Base-by-base conservation (phyloP, 1,284 basidiomycete species). In the Rhodotorula sp. region DNA sequence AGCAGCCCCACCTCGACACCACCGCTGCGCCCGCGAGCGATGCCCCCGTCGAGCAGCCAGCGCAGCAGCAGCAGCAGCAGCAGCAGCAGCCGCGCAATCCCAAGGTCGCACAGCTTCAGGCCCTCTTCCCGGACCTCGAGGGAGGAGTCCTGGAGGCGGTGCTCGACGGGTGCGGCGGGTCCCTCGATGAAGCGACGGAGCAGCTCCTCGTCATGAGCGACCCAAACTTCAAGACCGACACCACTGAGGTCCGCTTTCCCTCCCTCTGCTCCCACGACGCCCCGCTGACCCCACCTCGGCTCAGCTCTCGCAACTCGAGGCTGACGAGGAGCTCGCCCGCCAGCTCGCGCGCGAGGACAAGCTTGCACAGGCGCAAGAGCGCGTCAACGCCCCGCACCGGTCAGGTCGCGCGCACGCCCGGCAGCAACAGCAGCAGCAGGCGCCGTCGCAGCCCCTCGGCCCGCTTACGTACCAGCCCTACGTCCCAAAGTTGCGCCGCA, bases 311-410 rank as follows among this genome's bases (percentile, higher is more conserved):
- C 73, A 70, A 53, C 58, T 71, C 32, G 66, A 71, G 21, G 51
- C 64, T 4, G 74, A 75, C 60, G 74, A 72, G 21, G 64, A 71
- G 44, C 46, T 69, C 12, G 70, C 71, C 12, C 66, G 69, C 7
- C 66, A 72, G 22, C 64, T 72, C 17, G 72, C 63, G 29, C 68
- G 66, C 25, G 69, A 76, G 39, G 72, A 74, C 37, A 59, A 72
- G 4, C 56, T 63, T 4, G 54, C 50, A 2, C 63, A 41, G 19
- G 46, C 37, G 25, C 58, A 68, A 34, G 39, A 67, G n/a, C 56
- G 58, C 22, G 60, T 12, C 57, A 53, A 29, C 36, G 61, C 48
- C 5, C 46, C 51, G 17, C 48, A 37, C 0, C 37, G 69, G n/a
- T 48, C 51, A 17, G 37, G 32, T 46, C 2, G 32, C 34, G 10